Conservation (phyloP, 257 asterid species). For the Solanum bulbocastanum region DNA sequence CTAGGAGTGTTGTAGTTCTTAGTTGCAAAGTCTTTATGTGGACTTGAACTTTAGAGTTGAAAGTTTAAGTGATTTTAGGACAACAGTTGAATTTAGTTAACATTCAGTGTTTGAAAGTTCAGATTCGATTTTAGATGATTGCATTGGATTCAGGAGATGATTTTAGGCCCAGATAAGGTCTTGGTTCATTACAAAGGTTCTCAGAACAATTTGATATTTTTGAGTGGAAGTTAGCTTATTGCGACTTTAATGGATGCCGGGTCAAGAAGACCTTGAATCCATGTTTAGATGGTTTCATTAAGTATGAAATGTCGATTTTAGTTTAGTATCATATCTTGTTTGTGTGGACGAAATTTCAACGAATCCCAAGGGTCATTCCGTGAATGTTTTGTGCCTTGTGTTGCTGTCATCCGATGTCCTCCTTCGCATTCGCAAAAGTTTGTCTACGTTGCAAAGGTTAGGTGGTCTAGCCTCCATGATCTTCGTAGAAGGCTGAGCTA, state of each 20-base stretch:
- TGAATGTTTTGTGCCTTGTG: background rate
- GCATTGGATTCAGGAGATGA: too few relatives aligned
- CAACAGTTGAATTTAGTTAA: too few relatives aligned
- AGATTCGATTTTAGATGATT: too few relatives aligned
- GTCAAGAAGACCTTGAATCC: background rate
- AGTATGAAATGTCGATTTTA: background rate
- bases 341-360: background rate
- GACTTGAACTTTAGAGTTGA: too few relatives aligned
- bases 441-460: background rate
- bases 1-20: too few relatives aligned
- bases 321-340: background rate
- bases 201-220: too few relatives aligned
- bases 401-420: background rate
- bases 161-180: too few relatives aligned
- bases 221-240: background rate
- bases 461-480: background rate
- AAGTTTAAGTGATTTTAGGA: too few relatives aligned
- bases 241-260: background rate
- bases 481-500: background rate
- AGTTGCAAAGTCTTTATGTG: too few relatives aligned
- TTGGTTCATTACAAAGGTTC: too few relatives aligned
- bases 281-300: background rate
- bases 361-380: background rate
- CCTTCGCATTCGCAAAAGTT: background rate
- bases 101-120: too few relatives aligned